Evolutionary conservation across 768 basidiomycete species (phyloP).

Genomic region (Mycena olivaceomarginata): DNA sequence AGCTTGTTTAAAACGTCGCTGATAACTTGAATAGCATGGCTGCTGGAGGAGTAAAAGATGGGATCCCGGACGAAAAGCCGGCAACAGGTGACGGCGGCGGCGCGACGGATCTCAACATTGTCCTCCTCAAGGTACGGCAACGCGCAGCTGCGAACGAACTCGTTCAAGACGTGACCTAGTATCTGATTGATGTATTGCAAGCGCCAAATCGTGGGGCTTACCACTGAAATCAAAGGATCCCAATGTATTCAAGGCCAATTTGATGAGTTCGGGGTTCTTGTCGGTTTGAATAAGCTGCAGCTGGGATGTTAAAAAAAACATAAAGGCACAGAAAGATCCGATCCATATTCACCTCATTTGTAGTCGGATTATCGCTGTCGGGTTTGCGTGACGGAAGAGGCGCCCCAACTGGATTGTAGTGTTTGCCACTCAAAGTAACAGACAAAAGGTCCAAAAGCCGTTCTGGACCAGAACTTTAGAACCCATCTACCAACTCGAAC

Average conservation of each 20-base stretch:
- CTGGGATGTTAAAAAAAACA: conserved; percentile 15
- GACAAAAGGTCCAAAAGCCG: conserved; percentile 93
- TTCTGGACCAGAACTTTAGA: conserved; percentile 66
- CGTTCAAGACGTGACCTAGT: conserved; percentile 93
- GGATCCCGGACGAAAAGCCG: conserved; percentile 95
- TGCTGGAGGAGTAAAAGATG: conserved; percentile 96
- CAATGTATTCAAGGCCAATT: conserved; percentile 90
- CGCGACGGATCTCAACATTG: conserved; percentile 88
- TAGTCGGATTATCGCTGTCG: conserved; percentile 67
- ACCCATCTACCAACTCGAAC: neutral
- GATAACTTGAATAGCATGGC: conserved; percentile 96
- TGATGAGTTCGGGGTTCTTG: conserved; percentile 81
- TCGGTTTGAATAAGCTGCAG: conserved; percentile 66
- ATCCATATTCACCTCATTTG: conserved; percentile 63
- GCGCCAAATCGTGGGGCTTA: conserved; percentile 52
- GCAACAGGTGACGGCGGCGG: conserved; percentile 95
- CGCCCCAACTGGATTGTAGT: conserved; percentile 93
- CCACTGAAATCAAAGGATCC: conserved; percentile 97
- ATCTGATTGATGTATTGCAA: conserved; percentile 10
- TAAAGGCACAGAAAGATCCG: neutral
- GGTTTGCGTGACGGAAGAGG: conserved; percentile 77
- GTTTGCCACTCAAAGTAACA: conserved; percentile 85
- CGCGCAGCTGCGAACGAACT: conserved; percentile 94
- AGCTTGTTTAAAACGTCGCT: conserved; percentile 99
- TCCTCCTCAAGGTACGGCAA: conserved; percentile 97